These are phyloP conservation scores for Paecilomyces niveus DNA, from an alignment of 2,329 filamentous ascomycete genomes.

Conservation along the genomic window DNA sequence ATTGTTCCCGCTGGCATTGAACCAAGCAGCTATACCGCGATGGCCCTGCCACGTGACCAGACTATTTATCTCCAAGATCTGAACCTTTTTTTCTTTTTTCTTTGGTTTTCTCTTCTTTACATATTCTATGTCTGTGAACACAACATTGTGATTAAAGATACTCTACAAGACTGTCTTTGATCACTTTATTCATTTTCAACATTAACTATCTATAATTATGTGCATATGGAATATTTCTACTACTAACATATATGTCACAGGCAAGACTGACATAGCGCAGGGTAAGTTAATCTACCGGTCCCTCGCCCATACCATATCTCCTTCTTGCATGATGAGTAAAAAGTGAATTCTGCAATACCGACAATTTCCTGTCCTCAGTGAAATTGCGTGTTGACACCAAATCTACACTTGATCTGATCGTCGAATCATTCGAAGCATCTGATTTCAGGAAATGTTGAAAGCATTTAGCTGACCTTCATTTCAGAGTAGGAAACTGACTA, in stretches of 20 bases:
- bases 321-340: conserved; percentile 28
- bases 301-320: background rate
- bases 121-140: background rate
- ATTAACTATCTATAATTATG: background rate
- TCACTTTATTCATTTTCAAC: background rate
- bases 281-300: conserved; percentile 3
- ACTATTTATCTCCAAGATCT: conserved; percentile 8
- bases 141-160: background rate
- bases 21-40: conserved; percentile 5
- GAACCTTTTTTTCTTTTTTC: conserved; percentile 2
- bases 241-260: background rate
- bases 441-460: background rate
- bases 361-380: conserved; percentile 33
- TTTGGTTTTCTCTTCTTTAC: conserved; percentile 2
- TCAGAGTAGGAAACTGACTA: background rate
- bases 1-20: conserved; percentile 9
- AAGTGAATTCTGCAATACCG: conserved; percentile 42
- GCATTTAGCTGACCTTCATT: background rate
- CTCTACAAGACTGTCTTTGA: background rate
- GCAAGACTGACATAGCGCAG: background rate
- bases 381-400: conserved; percentile 37
- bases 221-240: background rate
- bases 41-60: conserved; percentile 15
- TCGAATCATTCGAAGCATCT: conserved; percentile 2
- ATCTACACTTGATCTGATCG: conserved; percentile 42